A percentile compares a stretch with the other conserved stretches of the same genome.
Evolutionary conservation across 257 asterid genomes (phyloP).

Genomic region (Datura wrightii): DNA sequence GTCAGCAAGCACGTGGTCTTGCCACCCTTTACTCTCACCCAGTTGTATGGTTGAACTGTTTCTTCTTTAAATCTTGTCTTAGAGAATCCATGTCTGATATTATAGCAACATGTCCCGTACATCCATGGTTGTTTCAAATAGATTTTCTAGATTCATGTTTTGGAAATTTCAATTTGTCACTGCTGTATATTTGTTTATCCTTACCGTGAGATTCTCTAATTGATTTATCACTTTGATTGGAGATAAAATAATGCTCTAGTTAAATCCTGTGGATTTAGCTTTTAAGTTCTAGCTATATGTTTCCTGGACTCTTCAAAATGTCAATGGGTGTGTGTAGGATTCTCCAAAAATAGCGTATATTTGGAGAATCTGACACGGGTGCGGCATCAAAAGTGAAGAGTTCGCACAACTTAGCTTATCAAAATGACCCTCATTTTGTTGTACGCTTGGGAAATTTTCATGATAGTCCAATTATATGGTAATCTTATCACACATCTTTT

Average conservation of each 20-base stretch:
- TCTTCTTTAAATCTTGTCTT: slow-evolving; percentile 26
- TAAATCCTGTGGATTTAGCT: neutral
- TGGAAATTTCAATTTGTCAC: neutral
- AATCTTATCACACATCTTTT: neutral
- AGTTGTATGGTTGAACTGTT: slow-evolving; percentile 62
- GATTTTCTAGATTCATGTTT: neutral
- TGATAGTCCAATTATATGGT: neutral
- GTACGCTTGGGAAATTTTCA: neutral
- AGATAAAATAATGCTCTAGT: neutral
- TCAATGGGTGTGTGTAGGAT: too few species aligned
- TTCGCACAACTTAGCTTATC: neutral
- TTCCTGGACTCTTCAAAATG: too few species aligned
- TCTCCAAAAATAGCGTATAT: too few species aligned
- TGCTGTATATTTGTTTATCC: neutral
- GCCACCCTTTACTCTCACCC: slow-evolving; percentile 95
- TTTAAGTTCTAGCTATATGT: neutral
- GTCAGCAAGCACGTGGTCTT: slow-evolving; percentile 93
- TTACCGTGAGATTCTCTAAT: neutral
- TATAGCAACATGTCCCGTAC: slow-evolving; percentile 8
- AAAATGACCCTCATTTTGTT: slow-evolving; percentile 10
- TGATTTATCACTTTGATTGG: neutral
- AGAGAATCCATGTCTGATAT: slow-evolving; percentile 3
- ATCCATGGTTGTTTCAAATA: slow-evolving; percentile 1
- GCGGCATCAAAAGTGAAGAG: too few species aligned
- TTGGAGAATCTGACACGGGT: too few species aligned